Evolutionary conservation across 2,329 filamentous ascomycete species (phyloP).

Genomic region (Whalleya microplaca): DNA sequence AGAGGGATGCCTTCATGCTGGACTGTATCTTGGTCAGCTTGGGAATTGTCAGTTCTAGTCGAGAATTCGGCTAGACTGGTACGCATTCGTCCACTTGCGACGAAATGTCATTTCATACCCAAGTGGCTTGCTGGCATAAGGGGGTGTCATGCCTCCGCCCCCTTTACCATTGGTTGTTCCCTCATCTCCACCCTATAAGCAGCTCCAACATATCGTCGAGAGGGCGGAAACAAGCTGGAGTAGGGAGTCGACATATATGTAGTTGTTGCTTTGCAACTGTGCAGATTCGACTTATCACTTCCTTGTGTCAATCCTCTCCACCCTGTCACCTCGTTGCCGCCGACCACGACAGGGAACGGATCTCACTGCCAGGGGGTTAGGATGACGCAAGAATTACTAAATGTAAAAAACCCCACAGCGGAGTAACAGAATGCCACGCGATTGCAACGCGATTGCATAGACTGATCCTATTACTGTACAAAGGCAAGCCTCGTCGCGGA

Average conservation of each 20-base stretch:
- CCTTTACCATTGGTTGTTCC: not conserved
- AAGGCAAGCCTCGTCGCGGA: too few species aligned
- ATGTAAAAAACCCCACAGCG: not conserved
- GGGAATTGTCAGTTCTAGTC: not conserved
- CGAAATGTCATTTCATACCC: not conserved
- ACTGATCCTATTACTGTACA: not conserved
- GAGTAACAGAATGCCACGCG: not conserved
- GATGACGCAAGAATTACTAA: not conserved
- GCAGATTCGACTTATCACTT: not conserved
- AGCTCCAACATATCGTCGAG: not conserved
- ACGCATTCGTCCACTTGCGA: not conserved
- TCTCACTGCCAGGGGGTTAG: not conserved
- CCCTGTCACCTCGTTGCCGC: not conserved
- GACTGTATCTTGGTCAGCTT: not conserved
- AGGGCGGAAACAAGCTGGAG: not conserved
- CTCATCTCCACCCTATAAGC: not conserved
- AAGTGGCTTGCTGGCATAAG: not conserved
- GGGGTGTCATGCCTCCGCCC: not conserved
- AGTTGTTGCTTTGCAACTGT: not conserved
- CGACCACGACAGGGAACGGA: too few species aligned
- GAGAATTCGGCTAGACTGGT: not conserved
- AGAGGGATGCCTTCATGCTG: not conserved
- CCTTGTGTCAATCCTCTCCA: not conserved
- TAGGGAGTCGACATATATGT: not conserved
- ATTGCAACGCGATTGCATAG: not conserved